phyloP scores from a whole-genome alignment of 2,329 filamentous ascomycete species.

The Chalaropsis ovoidea region DNA sequence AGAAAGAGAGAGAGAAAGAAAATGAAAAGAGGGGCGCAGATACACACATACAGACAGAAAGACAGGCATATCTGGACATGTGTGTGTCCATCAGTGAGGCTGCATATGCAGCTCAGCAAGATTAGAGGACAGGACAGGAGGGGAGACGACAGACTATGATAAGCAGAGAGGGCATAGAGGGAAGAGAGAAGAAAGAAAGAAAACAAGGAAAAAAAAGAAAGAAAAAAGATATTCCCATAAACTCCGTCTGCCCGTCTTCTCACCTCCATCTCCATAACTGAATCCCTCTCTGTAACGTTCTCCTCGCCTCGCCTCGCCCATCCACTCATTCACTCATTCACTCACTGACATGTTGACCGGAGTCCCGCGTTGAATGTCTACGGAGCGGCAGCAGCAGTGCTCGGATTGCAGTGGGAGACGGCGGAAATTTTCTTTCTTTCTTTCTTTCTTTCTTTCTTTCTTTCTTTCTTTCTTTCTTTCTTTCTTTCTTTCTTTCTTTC shows the following conservation, averaged over 20 bases:
- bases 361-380: too few relatives aligned
- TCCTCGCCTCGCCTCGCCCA: background rate
- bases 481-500: too few relatives aligned
- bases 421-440: background rate
- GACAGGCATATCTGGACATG: too few relatives aligned
- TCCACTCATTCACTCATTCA: background rate
- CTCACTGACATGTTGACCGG: too few relatives aligned
- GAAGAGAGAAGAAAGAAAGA: background rate
- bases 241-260: too few relatives aligned
- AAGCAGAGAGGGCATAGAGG: background rate
- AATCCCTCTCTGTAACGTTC: background rate
- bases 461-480: background rate
- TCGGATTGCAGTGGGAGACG: background rate
- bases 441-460: background rate
- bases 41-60: too few relatives aligned
- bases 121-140: too few relatives aligned
- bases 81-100: too few relatives aligned
- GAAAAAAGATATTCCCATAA: too few relatives aligned
- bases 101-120: too few relatives aligned
- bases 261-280: background rate
- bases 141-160: background rate
- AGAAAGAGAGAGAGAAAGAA: background rate
- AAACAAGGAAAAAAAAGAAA: too few relatives aligned
- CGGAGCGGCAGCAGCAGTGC: too few relatives aligned
- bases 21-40: background rate